Base-by-base conservation (phyloP, 768 basidiomycete genomes). In the Tricholoma sp. region DNA sequence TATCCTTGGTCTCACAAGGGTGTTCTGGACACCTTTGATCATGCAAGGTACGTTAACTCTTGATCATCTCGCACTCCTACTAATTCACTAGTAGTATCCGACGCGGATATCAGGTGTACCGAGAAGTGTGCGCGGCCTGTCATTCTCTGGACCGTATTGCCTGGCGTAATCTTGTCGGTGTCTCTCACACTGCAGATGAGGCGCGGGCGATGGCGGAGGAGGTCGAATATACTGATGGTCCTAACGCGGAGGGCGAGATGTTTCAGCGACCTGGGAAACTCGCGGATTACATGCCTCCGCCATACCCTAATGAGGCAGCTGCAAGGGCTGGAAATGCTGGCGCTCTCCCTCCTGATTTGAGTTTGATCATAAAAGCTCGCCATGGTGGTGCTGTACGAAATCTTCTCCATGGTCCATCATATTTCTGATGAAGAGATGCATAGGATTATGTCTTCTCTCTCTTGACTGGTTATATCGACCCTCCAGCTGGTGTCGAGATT, bases 131-230 rank as follows among this genome's bases (percentile, higher is more conserved):
- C 70, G 92, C 97, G 13, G 94, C 97, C 10, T 99, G 97, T 74
- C 97, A 99, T 73, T 99, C 97, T 33, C 86, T 99, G 55, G 93
- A 99, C 78, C 94, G 97, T 65, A 95, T 99, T 68, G 97, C 97
- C 57, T 99, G 97, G 97, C 92, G 97, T 70, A 99, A 98, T 78
- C 79, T 99, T 57, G 97, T 99, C 62, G 97, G 94, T 67, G 94
- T 98, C 54, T 97, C 94, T 29, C 97, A 99, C 76, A 92, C 89
- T 63, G 96, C 79, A 42, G 90, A 94, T 61, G 95, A 99, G 75
- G 80, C 80, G 53, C 89, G 91, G 72, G 77, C 79, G 2, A 84
- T 98, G 88, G 97, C 97, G 9, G 97, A 97, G 75, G 96, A 98
- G 67, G 79, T 94, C 56, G 97, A 99, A 73, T 99, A 98, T 74